A percentile compares a stretch with the other conserved stretches of the same genome.
Conservation (phyloP, 2,329 filamentous ascomycete species). For the Claviceps arundinis region DNA sequence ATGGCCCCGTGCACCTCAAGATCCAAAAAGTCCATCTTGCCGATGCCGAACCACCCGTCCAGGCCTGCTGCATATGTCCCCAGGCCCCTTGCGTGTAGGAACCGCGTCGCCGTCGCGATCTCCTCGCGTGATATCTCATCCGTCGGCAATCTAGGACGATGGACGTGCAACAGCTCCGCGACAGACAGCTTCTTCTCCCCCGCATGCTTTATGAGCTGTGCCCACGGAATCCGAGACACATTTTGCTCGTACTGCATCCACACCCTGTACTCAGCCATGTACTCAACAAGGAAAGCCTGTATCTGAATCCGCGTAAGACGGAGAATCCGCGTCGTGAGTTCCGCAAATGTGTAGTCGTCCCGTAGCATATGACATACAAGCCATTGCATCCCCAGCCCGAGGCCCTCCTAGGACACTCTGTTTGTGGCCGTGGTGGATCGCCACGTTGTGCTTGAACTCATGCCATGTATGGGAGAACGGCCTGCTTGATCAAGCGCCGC, state of each 20-base stretch:
- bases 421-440: background rate
- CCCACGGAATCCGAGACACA: slow-evolving; percentile 7
- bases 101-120: slow-evolving; percentile 8
- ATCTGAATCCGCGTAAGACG: slow-evolving; percentile 11
- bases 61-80: slow-evolving; percentile 4
- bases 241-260: slow-evolving; percentile 11
- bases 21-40: slow-evolving; percentile 11
- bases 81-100: slow-evolving; percentile 7
- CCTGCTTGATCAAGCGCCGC: background rate
- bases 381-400: slow-evolving; percentile 15
- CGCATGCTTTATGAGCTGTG: slow-evolving; percentile 5
- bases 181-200: slow-evolving; percentile 4
- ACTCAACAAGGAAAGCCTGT: slow-evolving; percentile 11
- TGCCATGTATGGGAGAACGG: background rate
- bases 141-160: slow-evolving; percentile 13
- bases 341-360: slow-evolving; percentile 10
- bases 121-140: slow-evolving; percentile 11
- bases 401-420: slow-evolving; percentile 11
- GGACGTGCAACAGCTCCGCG: slow-evolving; percentile 6
- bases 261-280: slow-evolving; percentile 9
- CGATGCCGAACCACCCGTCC: slow-evolving; percentile 6
- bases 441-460: background rate
- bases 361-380: slow-evolving; percentile 13
- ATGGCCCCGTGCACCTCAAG: slow-evolving; percentile 12
- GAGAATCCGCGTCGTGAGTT: slow-evolving; percentile 8